phyloP scores from a whole-genome alignment of 441 rosid species.

The Croton setiger region DNA sequence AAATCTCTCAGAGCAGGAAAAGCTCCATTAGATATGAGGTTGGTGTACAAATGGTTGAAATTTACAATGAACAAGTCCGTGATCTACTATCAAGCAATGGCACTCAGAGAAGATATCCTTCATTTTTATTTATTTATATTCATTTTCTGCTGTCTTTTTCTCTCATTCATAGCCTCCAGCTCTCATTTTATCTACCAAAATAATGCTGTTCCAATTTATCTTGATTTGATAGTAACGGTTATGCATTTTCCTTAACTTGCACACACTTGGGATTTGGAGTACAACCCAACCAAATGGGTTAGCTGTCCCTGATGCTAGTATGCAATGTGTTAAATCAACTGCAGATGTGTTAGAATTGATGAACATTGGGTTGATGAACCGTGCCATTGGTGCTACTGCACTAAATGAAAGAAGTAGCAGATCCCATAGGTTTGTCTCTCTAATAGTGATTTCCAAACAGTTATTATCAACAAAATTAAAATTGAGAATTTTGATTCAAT shows the following conservation, averaged over 20 bases:
- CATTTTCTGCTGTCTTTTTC: background rate
- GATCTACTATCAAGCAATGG: slow-evolving; percentile 31
- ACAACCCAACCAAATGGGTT: slow-evolving; percentile 37
- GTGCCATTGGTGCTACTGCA: slow-evolving; percentile 33
- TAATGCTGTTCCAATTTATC: background rate
- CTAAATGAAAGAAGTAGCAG: slow-evolving; percentile 40
- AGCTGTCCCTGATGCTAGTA: slow-evolving; percentile 40
- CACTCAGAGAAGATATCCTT: slow-evolving; percentile 38
- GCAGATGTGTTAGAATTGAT: slow-evolving; percentile 34
- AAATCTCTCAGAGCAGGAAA: slow-evolving; percentile 29
- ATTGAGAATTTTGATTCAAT: slow-evolving; percentile 7
- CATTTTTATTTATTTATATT: background rate
- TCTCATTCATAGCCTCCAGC: background rate
- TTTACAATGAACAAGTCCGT: slow-evolving; percentile 41
- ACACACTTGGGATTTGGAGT: slow-evolving; percentile 43
- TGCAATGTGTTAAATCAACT: slow-evolving; percentile 32
- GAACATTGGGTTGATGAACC: slow-evolving; percentile 32
- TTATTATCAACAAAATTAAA: background rate
- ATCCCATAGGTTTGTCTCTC: slow-evolving; percentile 32
- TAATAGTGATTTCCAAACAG: background rate
- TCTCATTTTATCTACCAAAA: background rate
- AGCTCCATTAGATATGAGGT: slow-evolving; percentile 31
- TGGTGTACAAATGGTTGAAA: slow-evolving; percentile 41
- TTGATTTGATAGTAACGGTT: slow-evolving; percentile 4
- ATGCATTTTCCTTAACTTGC: slow-evolving; percentile 30